Base-by-base conservation (phyloP, 495 filamentous ascomycete genomes). In the Penicillium daleae region DNA sequence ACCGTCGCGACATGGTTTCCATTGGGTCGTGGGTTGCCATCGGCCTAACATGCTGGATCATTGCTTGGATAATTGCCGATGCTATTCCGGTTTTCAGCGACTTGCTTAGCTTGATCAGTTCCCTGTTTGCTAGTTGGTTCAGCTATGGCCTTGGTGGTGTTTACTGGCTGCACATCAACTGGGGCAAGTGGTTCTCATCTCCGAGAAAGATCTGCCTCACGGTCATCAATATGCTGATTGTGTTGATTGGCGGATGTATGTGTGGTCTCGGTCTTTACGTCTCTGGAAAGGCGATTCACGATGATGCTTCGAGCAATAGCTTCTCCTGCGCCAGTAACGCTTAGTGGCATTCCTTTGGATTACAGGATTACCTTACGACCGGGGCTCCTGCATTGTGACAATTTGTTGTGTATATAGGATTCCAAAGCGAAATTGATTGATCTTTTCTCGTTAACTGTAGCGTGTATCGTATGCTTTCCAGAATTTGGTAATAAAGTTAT, bases 1-100 rank as follows among this genome's bases (percentile, higher is more conserved):
- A 85, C 76, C 84, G 82, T 19, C 78, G 80, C 33, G 83, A 78
- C 24, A 80, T 79, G 73, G 56, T 71, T 13, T 71, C 66, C 5
- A 58, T 74, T 15, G 76, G 74, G 4, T 72, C 79, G 5, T 93
- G 90, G 90, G 63, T 88, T 4, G 71, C 60, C 0, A 83, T 91
- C 19, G 80, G 81, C 10, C 58, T 82, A 6, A 57, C 66, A 42
- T 78, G 89, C 57, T 91, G 89, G 74, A 55, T 88, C 21, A 66
- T 90, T 24, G 86, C 88, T 7, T 92, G 87, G 86, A 71, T 92
- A 35, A 88, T 93, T 66, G 89, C 89, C 29, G 84, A 88, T 63
- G 84, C 87, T 15, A 89, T 92, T 39, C 90, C 90, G 0, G 85
- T 89, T 61, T 92, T 92, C 76, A 86, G 82, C 62, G 81, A 87